These are phyloP conservation scores for Acanthamoeba lenticulata DNA, from an alignment of 208 protist species.

Conservation along the genomic window DNA sequence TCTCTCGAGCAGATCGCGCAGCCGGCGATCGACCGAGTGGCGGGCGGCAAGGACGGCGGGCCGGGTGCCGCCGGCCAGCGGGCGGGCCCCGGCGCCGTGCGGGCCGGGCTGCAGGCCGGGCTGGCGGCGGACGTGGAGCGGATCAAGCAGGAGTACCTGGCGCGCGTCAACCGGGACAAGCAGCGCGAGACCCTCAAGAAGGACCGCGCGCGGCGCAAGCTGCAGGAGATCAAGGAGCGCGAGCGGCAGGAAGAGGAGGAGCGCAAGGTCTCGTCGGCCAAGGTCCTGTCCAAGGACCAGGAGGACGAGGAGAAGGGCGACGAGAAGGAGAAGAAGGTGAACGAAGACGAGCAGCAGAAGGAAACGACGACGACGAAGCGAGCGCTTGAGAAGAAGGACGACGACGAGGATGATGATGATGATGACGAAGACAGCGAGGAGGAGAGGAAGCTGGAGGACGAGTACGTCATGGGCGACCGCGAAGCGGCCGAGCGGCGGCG, in stretches of 20 bases:
- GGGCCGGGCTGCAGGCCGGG: no score
- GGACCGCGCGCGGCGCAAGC: slow-evolving; percentile 9
- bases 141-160: slow-evolving; percentile 52
- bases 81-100: no score
- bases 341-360: no score
- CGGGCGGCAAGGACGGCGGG: not conserved
- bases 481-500: not conserved
- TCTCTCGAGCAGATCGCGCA: slow-evolving; percentile 18
- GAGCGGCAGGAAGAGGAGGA: slow-evolving; percentile 1
- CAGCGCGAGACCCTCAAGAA: not conserved
- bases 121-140: slow-evolving; percentile 21
- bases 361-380: no score
- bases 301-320: no score
- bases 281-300: no score
- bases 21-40: not conserved
- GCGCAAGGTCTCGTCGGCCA: no score
- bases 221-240: slow-evolving; percentile 26
- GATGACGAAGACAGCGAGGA: not conserved
- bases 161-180: not conserved
- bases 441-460: not conserved
- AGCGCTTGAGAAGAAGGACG: not conserved
- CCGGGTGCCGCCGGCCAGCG: no score
- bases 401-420: not conserved
- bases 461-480: slow-evolving; percentile 7
- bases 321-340: not conserved